phyloP scores from a whole-genome alignment of 2,329 filamentous ascomycete species.

The Penicillium sp. region DNA sequence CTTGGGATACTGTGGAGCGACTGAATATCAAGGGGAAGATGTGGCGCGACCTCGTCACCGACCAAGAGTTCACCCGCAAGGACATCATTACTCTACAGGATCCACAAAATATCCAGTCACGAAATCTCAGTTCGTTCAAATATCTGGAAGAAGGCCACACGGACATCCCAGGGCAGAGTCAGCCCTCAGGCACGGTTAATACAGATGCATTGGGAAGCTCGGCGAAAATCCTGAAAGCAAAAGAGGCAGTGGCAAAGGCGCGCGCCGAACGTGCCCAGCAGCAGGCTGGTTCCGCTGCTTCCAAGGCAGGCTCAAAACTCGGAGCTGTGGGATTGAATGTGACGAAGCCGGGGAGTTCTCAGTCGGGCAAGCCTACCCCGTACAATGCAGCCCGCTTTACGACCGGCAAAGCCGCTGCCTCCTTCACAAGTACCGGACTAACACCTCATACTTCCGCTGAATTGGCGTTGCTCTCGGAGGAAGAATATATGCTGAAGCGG shows the following conservation, averaged over 20 bases:
- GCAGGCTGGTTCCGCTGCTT: slow-evolving; percentile 51
- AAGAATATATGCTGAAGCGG: slow-evolving; percentile 94
- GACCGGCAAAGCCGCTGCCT: slow-evolving; percentile 83
- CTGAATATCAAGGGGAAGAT: slow-evolving; percentile 96
- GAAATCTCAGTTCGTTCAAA: slow-evolving; percentile 83
- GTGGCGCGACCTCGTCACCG: slow-evolving; percentile 85
- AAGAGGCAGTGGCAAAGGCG: slow-evolving; percentile 87
- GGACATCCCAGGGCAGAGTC: slow-evolving; percentile 62
- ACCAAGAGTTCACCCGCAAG: slow-evolving; percentile 76
- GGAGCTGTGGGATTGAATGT: slow-evolving; percentile 9
- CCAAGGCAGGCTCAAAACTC: slow-evolving; percentile 24
- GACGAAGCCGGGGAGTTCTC: slow-evolving; percentile 21
- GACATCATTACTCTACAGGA: slow-evolving; percentile 97
- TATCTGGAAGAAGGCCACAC: slow-evolving; percentile 76
- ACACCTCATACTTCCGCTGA: slow-evolving; percentile 87
- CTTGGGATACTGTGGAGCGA: slow-evolving; percentile 89
- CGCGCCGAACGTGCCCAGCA: slow-evolving; percentile 63
- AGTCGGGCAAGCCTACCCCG: slow-evolving; percentile 42
- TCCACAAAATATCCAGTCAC: slow-evolving; percentile 76
- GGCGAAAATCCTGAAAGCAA: slow-evolving; percentile 81
- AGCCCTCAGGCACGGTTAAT: slow-evolving; percentile 63
- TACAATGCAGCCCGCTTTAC: slow-evolving; percentile 89
- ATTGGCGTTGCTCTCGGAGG: slow-evolving; percentile 78
- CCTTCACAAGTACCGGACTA: slow-evolving; percentile 89
- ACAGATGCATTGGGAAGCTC: slow-evolving; percentile 69